Evolutionary conservation across 1,139 yeast species (phyloP), one percentile per base, ranked within the genome.

Genomic region (Suhomyces atakaporum): DNA sequence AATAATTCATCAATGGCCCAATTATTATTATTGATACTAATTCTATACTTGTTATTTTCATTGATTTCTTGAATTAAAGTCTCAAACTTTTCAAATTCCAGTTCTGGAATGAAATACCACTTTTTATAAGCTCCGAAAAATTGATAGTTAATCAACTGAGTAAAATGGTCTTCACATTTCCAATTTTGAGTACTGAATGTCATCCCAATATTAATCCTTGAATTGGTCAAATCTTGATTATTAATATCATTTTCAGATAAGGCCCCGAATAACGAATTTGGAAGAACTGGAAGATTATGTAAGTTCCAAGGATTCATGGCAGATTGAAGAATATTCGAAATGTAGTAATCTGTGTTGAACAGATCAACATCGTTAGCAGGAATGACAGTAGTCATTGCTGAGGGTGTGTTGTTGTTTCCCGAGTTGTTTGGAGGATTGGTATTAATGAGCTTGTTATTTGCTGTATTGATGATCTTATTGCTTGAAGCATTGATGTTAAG

Each of bases 71-170:
- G 31, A 1, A 65, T 16, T 16, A 81, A 60, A 1, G 49, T 45
- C 52, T 88, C 95, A 53, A 82, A 86, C 42, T 73, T 74, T 7
- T 66, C 76, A 34, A 81, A 78, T 38, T 79, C 80, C 45, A 67
- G 66, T n/a, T 85, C 88, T 0, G 92, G 83, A 13, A 89, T 75
- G 29, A 88, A 79, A 50, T 83, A 86, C 95, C 95, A 85, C n/a
- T 82, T 63, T 51, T 80, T 82, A 16, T 75, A 62, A 4, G 81
- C 82, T 7, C 95, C 95, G 36, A 75, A 59, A 47, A 84, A 85
- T 44, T 80, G 86, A 49, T 76, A 85, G 53, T 82, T 83, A 18
- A 79, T 67, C 7, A 76, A 63, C 42, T 84, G 84, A 1, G 89
- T 65, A 54, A 80, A 81, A 48, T 84, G 92, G 49, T 87, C 96